These are phyloP conservation scores for Leccinum truebloodii DNA, from an alignment of 768 basidiomycete species.

Conservation along the genomic window DNA sequence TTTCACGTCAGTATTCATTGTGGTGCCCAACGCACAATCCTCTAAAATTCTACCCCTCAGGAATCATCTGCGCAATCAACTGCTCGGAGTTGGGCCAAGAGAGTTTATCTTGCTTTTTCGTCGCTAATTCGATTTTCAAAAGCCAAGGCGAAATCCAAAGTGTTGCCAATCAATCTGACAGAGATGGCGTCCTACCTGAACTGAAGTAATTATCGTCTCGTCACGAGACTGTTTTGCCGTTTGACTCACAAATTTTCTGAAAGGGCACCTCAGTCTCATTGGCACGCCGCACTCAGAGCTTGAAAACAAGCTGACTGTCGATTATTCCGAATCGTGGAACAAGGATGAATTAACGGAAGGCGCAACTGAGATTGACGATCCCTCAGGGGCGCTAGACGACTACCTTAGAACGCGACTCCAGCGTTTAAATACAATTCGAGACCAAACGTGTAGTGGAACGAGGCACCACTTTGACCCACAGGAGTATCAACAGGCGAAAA, in stretches of 20 bases:
- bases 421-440: background rate
- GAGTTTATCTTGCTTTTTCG: conserved; percentile 7
- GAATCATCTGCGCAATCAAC: conserved; percentile 12
- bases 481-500: conserved; percentile 82
- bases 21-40: background rate
- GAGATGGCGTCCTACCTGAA: conserved; percentile 4
- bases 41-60: conserved; percentile 12
- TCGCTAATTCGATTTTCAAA: conserved; percentile 5
- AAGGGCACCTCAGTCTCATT: background rate
- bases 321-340: background rate
- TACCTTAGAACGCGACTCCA: background rate
- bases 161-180: background rate
- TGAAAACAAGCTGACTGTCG: background rate
- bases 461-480: conserved; percentile 55
- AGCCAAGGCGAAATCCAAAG: background rate
- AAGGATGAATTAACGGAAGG: background rate
- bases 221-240: background rate
- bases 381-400: background rate
- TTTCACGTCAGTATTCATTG: conserved; percentile 48
- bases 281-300: background rate
- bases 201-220: conserved; percentile 4
- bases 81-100: conserved; percentile 15
- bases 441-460: background rate
- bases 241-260: background rate
- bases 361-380: background rate